Base-by-base conservation (phyloP, 2,329 filamentous ascomycete genomes). In the Neofusicoccum parvum region DNA sequence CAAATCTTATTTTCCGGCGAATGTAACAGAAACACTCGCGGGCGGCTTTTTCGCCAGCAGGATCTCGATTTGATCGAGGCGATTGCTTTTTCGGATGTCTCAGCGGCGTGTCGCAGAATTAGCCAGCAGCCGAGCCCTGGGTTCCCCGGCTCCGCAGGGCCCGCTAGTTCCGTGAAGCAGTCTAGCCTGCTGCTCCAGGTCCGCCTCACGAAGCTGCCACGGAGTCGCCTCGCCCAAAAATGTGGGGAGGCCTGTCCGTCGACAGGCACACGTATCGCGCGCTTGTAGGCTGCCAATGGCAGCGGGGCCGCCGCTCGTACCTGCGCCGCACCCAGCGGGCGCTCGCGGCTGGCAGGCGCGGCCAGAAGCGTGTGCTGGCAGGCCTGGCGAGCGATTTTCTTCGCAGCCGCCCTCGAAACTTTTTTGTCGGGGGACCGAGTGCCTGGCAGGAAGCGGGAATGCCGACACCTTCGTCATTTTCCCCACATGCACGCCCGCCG, bases 71-170 rank as follows among this genome's bases (percentile, higher is more conserved):
- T 46, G 56, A 60, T 60, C 56, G 43, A 15, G 54, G 43, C 56
- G 27, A 27, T 60, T 46, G 56, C 56, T 46, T 60, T 46, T 60
- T 60, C 56, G 56, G 56, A 46, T 45, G 56, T 60, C 56, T 60
- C 56, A 60, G 41, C 41, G 6, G 56, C 56, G 56, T 51, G 59
- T 62, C 46, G 59, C 59, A 62, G 45, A 50, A 50, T 23, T 27
- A 49, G 45, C 59, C 59, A 50, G 34, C 59, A 51, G 59, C 59
- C 45, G 46, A 49, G 59, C 59, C 15, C 56, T 32, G 39, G 56
- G 56, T 46, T 60, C 43, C 56, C 56, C 56, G 56, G 56, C 56
- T 60, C 56, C 56, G 41, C 56, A 17, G 23, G 54, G 39, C 39
- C 54, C 54, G 54, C 54, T 23, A 46, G 39, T 20, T 34, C 23